Percentiles rank a stretch among this genome's conserved stretches.
These are phyloP conservation scores for Spathaspora sp. DNA, from an alignment of 1,139 yeast species.

Conservation along the genomic window DNA sequence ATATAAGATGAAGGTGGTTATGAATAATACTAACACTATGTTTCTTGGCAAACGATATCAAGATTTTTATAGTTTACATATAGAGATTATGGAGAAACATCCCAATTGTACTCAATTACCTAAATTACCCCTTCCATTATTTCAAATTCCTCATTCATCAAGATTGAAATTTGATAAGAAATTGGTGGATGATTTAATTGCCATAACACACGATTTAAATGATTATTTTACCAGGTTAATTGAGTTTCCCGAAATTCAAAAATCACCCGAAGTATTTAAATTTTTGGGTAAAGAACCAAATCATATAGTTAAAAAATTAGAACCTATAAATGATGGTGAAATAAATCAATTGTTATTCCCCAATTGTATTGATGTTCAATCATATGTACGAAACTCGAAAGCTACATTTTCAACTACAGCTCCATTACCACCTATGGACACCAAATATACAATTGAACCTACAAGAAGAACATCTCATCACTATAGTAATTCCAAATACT, in stretches of 20 bases:
- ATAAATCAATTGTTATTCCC: conserved; percentile 24
- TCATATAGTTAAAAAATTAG: conserved; percentile 10
- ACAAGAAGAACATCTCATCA: background rate
- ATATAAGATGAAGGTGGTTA: conserved; percentile 32
- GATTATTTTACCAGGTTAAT: conserved; percentile 32
- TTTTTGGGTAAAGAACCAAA: conserved; percentile 16
- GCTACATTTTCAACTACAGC: conserved; percentile 26
- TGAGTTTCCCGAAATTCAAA: conserved; percentile 13
- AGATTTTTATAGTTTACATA: conserved; percentile 36
- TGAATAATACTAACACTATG: conserved; percentile 22
- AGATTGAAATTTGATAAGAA: conserved; percentile 16
- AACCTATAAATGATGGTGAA: conserved; percentile 13
- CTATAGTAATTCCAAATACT: conserved; percentile 12
- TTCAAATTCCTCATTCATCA: conserved; percentile 8
- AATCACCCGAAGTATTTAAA: conserved; percentile 17
- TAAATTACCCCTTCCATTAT: conserved; percentile 39
- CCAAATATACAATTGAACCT: background rate
- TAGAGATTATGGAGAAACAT: conserved; percentile 17
- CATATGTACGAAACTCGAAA: conserved; percentile 6
- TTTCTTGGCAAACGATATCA: conserved; percentile 34
- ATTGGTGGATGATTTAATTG: conserved; percentile 21
- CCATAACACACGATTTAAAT: conserved; percentile 35
- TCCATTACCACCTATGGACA: conserved; percentile 25
- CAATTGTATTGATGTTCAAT: conserved; percentile 23
- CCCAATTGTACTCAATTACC: conserved; percentile 23